A percentile compares a stretch with the other conserved stretches of the same genome.
Conservation (phyloP, 2,329 filamentous ascomycete genomes). For the Ceratocystis cacaofunesta region DNA sequence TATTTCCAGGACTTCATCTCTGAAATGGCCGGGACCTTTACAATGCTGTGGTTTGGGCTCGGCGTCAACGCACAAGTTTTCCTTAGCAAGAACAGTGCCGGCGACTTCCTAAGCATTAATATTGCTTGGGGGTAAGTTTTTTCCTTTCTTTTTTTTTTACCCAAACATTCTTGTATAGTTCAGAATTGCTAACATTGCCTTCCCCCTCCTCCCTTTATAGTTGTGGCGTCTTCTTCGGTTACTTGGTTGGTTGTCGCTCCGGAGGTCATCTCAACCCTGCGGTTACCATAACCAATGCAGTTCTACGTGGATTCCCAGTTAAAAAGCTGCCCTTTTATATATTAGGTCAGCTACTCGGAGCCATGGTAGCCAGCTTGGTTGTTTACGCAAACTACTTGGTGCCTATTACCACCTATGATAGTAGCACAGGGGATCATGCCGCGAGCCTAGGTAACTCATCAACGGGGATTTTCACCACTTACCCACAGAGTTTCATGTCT, state of each 20-base stretch:
- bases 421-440: constrained; percentile 43
- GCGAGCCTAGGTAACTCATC: constrained; percentile 44
- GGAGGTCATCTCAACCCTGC: constrained; percentile 57
- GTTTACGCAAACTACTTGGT: constrained; percentile 50
- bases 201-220: constrained; percentile 22
- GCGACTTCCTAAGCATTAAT: constrained; percentile 35
- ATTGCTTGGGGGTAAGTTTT: constrained; percentile 34
- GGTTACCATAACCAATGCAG: constrained; percentile 54
- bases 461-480: constrained; percentile 59
- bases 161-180: neutral
- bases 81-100: constrained; percentile 36
- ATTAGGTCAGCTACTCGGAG: constrained; percentile 50
- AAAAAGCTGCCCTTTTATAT: constrained; percentile 53
- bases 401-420: constrained; percentile 50
- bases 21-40: constrained; percentile 54
- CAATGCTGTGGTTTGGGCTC: constrained; percentile 54
- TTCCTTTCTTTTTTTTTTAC: neutral
- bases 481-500: constrained; percentile 53
- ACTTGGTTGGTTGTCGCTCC: constrained; percentile 50
- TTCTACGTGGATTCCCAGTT: constrained; percentile 55
- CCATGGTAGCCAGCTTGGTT: constrained; percentile 45
- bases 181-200: constrained; percentile 18
- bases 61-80: constrained; percentile 56
- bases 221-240: constrained; percentile 52
- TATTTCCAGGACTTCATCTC: constrained; percentile 28